These are phyloP conservation scores for Agaricales sp. DNA, from an alignment of 1,284 basidiomycete species.

Conservation along the genomic window DNA sequence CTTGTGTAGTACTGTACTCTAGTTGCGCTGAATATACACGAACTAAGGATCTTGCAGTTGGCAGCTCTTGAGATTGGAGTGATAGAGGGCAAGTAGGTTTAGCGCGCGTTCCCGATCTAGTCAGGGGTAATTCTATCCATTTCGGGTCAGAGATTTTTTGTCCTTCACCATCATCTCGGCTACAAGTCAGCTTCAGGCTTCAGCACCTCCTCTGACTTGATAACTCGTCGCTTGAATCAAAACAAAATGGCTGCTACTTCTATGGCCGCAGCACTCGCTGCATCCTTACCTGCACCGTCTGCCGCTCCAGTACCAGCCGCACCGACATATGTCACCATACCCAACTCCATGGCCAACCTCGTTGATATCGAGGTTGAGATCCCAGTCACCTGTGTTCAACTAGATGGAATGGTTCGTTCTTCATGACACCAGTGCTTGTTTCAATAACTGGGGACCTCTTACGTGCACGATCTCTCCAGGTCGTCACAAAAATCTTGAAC, in stretches of 20 bases:
- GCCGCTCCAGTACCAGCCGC: conserved; percentile 47
- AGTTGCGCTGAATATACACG: no score
- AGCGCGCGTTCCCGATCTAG: no score
- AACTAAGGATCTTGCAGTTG: no score
- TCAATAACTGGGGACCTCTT: conserved; percentile 28
- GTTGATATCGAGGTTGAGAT: conserved; percentile 88
- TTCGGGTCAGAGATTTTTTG: background rate
- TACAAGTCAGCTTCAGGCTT: no score
- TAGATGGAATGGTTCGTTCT: conserved; percentile 73
- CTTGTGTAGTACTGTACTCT: no score
- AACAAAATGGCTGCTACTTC: conserved; percentile 41
- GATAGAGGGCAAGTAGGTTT: no score
- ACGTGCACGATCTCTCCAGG: conserved; percentile 22
- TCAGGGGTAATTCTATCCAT: background rate
- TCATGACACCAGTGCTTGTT: conserved; percentile 5
- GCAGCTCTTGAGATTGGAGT: no score
- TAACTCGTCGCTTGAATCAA: background rate
- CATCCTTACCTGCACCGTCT: conserved; percentile 63
- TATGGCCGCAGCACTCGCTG: conserved; percentile 84
- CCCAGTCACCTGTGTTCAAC: conserved; percentile 64
- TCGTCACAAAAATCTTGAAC: conserved; percentile 90
- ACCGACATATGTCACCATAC: conserved; percentile 71
- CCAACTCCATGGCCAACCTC: conserved; percentile 80
- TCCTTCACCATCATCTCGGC: background rate
- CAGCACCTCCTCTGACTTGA: no score